Percentiles rank a stretch among this genome's conserved stretches.
Evolutionary conservation across 306 rosid genomes (phyloP).

Genomic region (Mimosa pudica): DNA sequence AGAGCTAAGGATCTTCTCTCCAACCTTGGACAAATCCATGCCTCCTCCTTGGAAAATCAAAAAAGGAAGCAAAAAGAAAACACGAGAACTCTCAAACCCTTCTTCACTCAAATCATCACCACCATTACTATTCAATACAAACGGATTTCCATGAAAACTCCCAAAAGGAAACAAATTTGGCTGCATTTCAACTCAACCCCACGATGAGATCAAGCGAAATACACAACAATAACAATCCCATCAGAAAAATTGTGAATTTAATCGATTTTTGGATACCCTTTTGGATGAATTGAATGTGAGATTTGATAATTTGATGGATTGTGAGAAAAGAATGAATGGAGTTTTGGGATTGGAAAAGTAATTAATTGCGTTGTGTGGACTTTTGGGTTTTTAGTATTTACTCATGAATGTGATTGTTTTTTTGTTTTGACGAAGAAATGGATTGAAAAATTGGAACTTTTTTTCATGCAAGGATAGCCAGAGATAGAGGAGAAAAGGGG

Average conservation of each 20-base stretch:
- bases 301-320: neutral
- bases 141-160: slow-evolving; percentile 76
- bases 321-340: slow-evolving; percentile 5
- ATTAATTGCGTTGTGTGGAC: neutral
- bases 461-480: neutral
- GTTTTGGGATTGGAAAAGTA: neutral
- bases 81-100: slow-evolving; percentile 80
- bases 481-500: neutral
- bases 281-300: slow-evolving; percentile 31
- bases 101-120: slow-evolving; percentile 72
- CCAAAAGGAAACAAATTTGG: slow-evolving; percentile 86
- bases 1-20: slow-evolving; percentile 93
- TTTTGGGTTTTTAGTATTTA: slow-evolving; percentile 18
- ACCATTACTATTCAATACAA: slow-evolving; percentile 50
- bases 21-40: slow-evolving; percentile 96
- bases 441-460: slow-evolving; percentile 25
- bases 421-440: slow-evolving; percentile 21
- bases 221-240: slow-evolving; percentile 15
- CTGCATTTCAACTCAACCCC: slow-evolving; percentile 83
- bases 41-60: slow-evolving; percentile 86
- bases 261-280: neutral
- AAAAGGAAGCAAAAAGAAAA: slow-evolving; percentile 81
- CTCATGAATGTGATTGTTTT: slow-evolving; percentile 24
- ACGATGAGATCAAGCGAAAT: slow-evolving; percentile 41
- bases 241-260: slow-evolving; percentile 23